Evolutionary conservation across 768 basidiomycete genomes (phyloP).

Genomic region (Termitomyces sp.): DNA sequence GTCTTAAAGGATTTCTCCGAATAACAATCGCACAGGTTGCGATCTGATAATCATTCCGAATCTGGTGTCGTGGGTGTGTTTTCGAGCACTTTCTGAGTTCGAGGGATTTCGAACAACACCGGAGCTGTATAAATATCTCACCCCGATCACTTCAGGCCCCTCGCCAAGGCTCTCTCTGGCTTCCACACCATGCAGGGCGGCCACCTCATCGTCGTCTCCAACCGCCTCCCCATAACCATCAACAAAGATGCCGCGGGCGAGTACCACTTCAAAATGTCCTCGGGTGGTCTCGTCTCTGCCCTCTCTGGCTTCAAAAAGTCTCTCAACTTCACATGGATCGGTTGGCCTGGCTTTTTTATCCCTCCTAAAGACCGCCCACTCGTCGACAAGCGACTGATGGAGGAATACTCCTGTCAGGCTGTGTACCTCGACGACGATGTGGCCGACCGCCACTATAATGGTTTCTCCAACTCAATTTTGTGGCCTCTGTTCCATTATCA

Average conservation of each 20-base stretch:
- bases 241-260: conserved; percentile 88
- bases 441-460: conserved; percentile 97
- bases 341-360: conserved; percentile 93
- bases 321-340: conserved; percentile 96
- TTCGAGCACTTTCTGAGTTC: conserved; percentile 11
- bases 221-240: conserved; percentile 94
- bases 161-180: conserved; percentile 18
- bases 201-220: conserved; percentile 93
- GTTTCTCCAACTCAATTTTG: conserved; percentile 98
- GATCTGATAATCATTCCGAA: conserved; percentile 28
- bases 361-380: conserved; percentile 85
- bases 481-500: conserved; percentile 99
- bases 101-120: neutral
- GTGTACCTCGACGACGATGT: conserved; percentile 98
- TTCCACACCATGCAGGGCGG: conserved; percentile 42
- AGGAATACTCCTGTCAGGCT: conserved; percentile 95
- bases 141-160: conserved; percentile 17
- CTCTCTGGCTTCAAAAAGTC: conserved; percentile 98
- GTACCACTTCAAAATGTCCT: conserved; percentile 99
- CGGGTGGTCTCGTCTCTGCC: conserved; percentile 95
- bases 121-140: conserved; percentile 10
- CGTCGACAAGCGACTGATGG: conserved; percentile 89
- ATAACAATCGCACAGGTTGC: conserved; percentile 19
- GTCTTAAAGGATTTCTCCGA: neutral
- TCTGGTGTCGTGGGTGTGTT: conserved; percentile 23